These are phyloP conservation scores for Claviceps paspali DNA, from an alignment of 2,329 filamentous ascomycete genomes.

Conservation along the genomic window DNA sequence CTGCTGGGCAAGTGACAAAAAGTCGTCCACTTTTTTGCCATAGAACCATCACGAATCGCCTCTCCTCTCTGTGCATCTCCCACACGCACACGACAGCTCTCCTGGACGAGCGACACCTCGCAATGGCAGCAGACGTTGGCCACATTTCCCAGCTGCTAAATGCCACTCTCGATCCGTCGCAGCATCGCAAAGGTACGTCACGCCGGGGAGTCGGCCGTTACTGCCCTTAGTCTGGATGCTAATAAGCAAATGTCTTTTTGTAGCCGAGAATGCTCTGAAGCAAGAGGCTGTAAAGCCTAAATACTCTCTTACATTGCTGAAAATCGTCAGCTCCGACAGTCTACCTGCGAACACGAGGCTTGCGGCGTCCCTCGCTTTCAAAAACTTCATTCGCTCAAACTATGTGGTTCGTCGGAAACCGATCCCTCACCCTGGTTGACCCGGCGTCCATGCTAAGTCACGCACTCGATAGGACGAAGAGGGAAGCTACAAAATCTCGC, in stretches of 20 bases:
- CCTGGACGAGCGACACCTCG: constrained; percentile 13
- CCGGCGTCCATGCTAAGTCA: constrained; percentile 8
- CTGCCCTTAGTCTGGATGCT: too few relatives aligned
- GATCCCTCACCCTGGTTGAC: constrained; percentile 1
- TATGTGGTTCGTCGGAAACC: constrained; percentile 51
- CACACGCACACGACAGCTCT: constrained; percentile 9
- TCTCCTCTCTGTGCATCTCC: background rate
- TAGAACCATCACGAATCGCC: constrained; percentile 3
- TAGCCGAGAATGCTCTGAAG: constrained; percentile 71
- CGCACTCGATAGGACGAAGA: constrained; percentile 56
- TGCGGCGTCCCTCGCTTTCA: constrained; percentile 85
- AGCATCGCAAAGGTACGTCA: constrained; percentile 72
- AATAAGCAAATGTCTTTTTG: constrained; percentile 19
- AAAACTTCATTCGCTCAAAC: constrained; percentile 91
- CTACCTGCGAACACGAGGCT: constrained; percentile 68
- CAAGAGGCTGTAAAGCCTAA: constrained; percentile 67
- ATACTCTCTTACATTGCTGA: constrained; percentile 78
- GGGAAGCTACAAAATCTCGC: constrained; percentile 76
- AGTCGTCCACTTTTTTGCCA: constrained; percentile 6
- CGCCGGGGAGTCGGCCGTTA: too few relatives aligned
- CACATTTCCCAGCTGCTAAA: constrained; percentile 70
- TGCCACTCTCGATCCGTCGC: constrained; percentile 73
- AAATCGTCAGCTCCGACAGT: constrained; percentile 67
- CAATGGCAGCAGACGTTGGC: constrained; percentile 41
- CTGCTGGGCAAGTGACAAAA: constrained; percentile 2